Percentiles rank a stretch among this genome's conserved stretches.
Evolutionary conservation across 2,329 filamentous ascomycete species (phyloP).

Genomic region (Scedosporium boydii): DNA sequence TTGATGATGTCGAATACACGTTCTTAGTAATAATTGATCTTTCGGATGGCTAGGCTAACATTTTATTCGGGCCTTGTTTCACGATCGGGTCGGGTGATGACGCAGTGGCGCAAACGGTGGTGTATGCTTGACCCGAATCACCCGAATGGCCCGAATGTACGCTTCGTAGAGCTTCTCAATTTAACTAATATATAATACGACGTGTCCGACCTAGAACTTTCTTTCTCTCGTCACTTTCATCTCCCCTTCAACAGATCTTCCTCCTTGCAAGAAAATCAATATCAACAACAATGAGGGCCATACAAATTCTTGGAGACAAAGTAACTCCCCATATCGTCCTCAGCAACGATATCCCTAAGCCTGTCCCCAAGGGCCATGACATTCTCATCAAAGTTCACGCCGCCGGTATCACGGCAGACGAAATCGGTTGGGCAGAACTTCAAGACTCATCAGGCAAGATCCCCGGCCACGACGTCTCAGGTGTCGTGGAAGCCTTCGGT

Average conservation of each 20-base stretch:
- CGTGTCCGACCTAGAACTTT: not conserved
- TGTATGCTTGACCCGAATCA: not conserved
- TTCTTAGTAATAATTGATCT: no score
- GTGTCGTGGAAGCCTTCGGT: slow-evolving; percentile 17
- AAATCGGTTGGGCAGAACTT: slow-evolving; percentile 22
- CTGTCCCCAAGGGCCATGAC: slow-evolving; percentile 9
- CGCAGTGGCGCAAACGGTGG: no score
- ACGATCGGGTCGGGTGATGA: no score
- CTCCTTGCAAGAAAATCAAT: not conserved
- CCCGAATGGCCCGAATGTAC: not conserved
- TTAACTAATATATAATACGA: not conserved
- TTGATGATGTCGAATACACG: no score
- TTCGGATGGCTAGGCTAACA: no score
- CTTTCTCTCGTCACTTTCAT: not conserved
- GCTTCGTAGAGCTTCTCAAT: not conserved
- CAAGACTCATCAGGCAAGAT: slow-evolving; percentile 18
- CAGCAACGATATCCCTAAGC: slow-evolving; percentile 11
- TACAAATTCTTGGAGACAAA: slow-evolving; percentile 20
- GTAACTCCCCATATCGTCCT: slow-evolving; percentile 11
- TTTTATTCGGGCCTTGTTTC: no score
- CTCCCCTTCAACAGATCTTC: not conserved
- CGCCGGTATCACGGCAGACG: slow-evolving; percentile 24
- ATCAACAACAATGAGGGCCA: slow-evolving; percentile 20
- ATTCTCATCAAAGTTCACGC: slow-evolving; percentile 22
- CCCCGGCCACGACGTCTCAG: slow-evolving; percentile 26